Evolutionary conservation across 164 flowering plant genomes (phyloP).

Genomic region (Vitis riparia): DNA sequence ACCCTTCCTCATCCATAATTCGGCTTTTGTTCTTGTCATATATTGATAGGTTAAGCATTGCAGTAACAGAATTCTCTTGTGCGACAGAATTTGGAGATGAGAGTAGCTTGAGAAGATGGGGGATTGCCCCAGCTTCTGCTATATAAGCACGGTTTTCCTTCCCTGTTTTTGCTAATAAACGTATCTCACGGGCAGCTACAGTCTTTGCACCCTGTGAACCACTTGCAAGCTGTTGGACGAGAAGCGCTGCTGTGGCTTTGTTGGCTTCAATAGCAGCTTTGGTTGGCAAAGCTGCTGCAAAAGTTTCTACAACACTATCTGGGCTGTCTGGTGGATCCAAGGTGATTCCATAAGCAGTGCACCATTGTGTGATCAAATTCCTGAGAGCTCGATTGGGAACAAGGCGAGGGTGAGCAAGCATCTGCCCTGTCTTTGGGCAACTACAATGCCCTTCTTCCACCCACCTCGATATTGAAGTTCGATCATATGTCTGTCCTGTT

Average conservation of each 20-base stretch:
- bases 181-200: constrained; percentile 77
- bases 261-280: constrained; percentile 82
- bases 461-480: constrained; percentile 74
- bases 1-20: constrained; percentile 81
- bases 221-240: constrained; percentile 58
- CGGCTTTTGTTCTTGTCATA: constrained; percentile 75
- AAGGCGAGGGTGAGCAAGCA: constrained; percentile 60
- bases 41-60: constrained; percentile 87
- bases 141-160: constrained; percentile 85
- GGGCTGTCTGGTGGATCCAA: constrained; percentile 53
- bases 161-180: constrained; percentile 82
- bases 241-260: constrained; percentile 68
- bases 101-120: constrained; percentile 66
- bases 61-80: constrained; percentile 95
- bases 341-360: constrained; percentile 59
- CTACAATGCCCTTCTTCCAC: constrained; percentile 80
- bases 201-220: constrained; percentile 61
- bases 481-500: constrained; percentile 97
- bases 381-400: constrained; percentile 81
- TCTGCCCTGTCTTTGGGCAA: constrained; percentile 93
- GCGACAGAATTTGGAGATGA: constrained; percentile 56
- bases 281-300: constrained; percentile 39
- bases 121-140: constrained; percentile 95
- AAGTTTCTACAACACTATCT: constrained; percentile 42
- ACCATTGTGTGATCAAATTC: constrained; percentile 82